Evolutionary conservation across 2,329 filamentous ascomycete species (phyloP).

Genomic region (Aspergillus sp.): DNA sequence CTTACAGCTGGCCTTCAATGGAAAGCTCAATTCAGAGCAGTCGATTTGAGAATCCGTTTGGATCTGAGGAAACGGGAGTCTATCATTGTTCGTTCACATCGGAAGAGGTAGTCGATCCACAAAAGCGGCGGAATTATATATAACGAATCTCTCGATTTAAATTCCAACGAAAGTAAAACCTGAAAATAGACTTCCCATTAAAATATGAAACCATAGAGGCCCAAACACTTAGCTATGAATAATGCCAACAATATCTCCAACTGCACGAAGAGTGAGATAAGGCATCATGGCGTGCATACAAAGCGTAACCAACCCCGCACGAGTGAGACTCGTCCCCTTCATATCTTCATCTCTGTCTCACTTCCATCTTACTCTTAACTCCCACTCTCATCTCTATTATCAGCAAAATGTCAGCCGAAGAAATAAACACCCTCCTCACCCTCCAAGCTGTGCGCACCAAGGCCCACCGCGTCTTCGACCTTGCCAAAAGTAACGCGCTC

Average conservation of each 20-base stretch:
- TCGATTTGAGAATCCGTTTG: no score
- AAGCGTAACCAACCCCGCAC: neutral
- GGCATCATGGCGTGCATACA: no score
- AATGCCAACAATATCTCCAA: no score
- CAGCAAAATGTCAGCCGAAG: neutral
- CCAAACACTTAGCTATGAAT: no score
- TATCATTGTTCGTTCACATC: neutral
- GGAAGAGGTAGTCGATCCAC: neutral
- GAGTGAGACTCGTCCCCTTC: neutral
- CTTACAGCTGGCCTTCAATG: neutral
- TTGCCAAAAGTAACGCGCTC: slow-evolving; percentile 41
- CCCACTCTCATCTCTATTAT: neutral
- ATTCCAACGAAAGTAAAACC: neutral
- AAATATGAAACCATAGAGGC: no score
- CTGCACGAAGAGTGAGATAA: no score
- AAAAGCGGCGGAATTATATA: neutral
- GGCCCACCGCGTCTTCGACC: slow-evolving; percentile 28
- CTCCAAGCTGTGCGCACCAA: slow-evolving; percentile 30
- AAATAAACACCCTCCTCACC: slow-evolving; percentile 19
- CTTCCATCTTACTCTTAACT: neutral
- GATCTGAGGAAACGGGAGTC: no score
- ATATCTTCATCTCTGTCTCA: neutral
- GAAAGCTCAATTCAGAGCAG: no score
- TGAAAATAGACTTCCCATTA: no score
- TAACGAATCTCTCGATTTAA: neutral